phyloP scores from a whole-genome alignment of 31 red algal genomes.

The Odonthalia washingtoniensis region DNA sequence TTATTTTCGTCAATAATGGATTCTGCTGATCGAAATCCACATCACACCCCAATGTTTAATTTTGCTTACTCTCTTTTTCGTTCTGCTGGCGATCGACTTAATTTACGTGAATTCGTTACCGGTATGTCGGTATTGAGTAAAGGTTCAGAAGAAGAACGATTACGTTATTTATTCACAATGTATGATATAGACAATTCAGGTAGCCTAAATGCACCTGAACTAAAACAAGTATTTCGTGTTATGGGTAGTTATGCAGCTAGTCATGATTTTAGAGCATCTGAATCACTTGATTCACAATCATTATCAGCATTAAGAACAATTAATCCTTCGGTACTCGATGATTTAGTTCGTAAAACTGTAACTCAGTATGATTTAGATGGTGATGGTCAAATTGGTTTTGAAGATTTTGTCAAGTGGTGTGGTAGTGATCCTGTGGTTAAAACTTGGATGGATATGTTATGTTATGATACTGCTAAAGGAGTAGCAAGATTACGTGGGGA shows the following conservation, averaged over 20 bases:
- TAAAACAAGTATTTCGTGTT: constrained; percentile 71
- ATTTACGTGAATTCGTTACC: constrained; percentile 78
- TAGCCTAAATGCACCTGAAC: constrained; percentile 61
- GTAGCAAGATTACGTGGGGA: constrained; percentile 65
- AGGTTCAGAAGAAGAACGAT: constrained; percentile 71
- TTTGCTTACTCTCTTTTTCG: constrained; percentile 79
- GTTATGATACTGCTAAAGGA: constrained; percentile 59
- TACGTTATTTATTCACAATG: constrained; percentile 87
- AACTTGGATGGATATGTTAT: constrained; percentile 74
- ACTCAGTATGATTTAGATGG: constrained; percentile 57
- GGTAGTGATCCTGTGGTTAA: constrained; percentile 50
- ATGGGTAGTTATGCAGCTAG: constrained; percentile 51
- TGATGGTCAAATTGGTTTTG: constrained; percentile 70
- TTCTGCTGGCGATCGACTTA: constrained; percentile 60
- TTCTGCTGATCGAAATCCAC: constrained; percentile 2
- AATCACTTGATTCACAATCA: constrained; percentile 48
- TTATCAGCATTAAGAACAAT: constrained; percentile 40
- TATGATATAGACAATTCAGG: constrained; percentile 83
- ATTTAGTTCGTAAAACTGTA: constrained; percentile 42
- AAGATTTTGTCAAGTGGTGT: constrained; percentile 77
- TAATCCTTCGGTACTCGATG: constrained; percentile 27
- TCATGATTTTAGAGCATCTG: constrained; percentile 58
- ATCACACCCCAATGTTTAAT: constrained; percentile 54
- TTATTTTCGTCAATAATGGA: constrained; percentile 61
- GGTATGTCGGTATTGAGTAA: constrained; percentile 87